Percentiles rank a stretch among this genome's conserved stretches.
phyloP scores from a whole-genome alignment of 345 rosid genomes.

The Euphorbia tirucalli region DNA sequence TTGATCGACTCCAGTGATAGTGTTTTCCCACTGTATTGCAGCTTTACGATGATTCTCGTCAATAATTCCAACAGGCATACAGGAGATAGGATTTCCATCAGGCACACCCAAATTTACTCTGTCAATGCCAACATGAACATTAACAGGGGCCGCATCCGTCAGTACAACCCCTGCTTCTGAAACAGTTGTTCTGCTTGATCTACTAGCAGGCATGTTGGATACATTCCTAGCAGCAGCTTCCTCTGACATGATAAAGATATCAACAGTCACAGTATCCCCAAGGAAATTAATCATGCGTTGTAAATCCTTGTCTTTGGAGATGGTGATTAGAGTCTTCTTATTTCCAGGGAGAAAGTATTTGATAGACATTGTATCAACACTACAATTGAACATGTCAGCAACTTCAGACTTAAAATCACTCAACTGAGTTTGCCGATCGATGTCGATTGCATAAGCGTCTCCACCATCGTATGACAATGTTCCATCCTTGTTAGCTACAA shows the following conservation, averaged over 20 bases:
- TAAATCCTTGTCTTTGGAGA: slow-evolving; percentile 89
- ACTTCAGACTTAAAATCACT: slow-evolving; percentile 67
- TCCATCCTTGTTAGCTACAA: slow-evolving; percentile 62
- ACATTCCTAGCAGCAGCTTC: slow-evolving; percentile 51
- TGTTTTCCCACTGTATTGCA: slow-evolving; percentile 80
- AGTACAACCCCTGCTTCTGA: slow-evolving; percentile 53
- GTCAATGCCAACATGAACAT: slow-evolving; percentile 34
- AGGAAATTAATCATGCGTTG: slow-evolving; percentile 74
- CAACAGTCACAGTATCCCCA: slow-evolving; percentile 61
- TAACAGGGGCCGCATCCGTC: slow-evolving; percentile 31
- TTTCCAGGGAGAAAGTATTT: slow-evolving; percentile 93
- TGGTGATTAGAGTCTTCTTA: slow-evolving; percentile 78
- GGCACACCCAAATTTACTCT: slow-evolving; percentile 30
- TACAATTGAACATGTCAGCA: slow-evolving; percentile 69
- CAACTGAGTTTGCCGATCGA: slow-evolving; percentile 58
- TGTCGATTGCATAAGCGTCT: slow-evolving; percentile 79
- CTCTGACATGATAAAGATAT: slow-evolving; percentile 59
- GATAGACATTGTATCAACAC: slow-evolving; percentile 49
- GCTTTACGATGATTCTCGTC: slow-evolving; percentile 60
- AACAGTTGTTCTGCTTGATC: slow-evolving; percentile 72
- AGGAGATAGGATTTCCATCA: slow-evolving; percentile 41
- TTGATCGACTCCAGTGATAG: slow-evolving; percentile 87
- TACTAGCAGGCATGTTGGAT: slow-evolving; percentile 67
- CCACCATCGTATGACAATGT: slow-evolving; percentile 69
- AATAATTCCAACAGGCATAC: slow-evolving; percentile 30